Percentiles rank a stretch among this genome's conserved stretches.
Conservation (phyloP, 257 asterid genomes). For the Marsdenia floribunda region DNA sequence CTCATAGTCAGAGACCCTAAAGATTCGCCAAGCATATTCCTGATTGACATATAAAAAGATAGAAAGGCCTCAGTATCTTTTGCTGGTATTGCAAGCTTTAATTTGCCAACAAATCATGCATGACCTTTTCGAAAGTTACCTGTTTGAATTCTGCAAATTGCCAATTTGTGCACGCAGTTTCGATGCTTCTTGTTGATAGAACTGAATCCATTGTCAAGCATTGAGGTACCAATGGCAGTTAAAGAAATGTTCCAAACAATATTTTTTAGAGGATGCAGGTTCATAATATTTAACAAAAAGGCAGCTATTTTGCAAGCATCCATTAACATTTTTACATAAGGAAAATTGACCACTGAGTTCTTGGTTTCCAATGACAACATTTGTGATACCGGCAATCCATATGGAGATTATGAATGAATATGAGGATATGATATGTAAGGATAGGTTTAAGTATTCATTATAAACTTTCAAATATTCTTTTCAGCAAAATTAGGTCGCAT, state of each 20-base stretch:
- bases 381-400: no score
- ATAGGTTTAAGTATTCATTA: no score
- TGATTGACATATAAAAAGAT: conserved; percentile 12
- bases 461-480: no score
- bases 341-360: no score
- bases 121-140: conserved; percentile 27
- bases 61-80: not conserved
- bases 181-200: conserved; percentile 84
- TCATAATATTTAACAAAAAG: not conserved
- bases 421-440: no score
- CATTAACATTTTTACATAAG: no score
- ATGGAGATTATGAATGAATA: no score
- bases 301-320: not conserved
- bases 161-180: conserved; percentile 71
- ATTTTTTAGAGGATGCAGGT: not conserved
- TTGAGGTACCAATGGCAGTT: not conserved
- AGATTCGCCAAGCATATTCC: conserved; percentile 78
- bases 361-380: no score
- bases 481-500: no score
- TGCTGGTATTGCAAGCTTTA: not conserved
- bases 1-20: conserved; percentile 43
- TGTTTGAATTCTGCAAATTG: conserved; percentile 72
- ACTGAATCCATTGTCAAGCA: conserved; percentile 33
- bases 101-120: not conserved
- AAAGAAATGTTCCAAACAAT: not conserved